Base-by-base conservation (phyloP, 1,284 basidiomycete species). In the Jaminaea rosea region DNA sequence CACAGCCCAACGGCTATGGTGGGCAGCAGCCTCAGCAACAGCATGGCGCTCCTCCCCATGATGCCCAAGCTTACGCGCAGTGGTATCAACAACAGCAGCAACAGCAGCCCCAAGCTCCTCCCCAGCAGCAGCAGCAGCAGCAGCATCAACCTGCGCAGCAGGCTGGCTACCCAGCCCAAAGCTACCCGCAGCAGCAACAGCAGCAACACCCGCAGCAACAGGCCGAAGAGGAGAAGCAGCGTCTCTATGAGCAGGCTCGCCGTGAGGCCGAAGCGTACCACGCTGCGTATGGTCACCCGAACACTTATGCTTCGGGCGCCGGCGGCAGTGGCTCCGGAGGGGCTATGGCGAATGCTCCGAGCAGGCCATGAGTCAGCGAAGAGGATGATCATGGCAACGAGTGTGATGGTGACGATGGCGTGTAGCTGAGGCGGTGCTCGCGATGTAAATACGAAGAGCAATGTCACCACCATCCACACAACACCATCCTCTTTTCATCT, bases 231-330 rank as follows among this genome's bases (percentile, higher is more conserved):
- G 24, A 23, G 41, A 17, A 13, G 41, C 41, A 24, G 47, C 29
- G 23, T 41, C 19, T 9, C 24, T 72, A 58, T 46, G 69, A 72
- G 26, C 51, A 59, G 15, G 69, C 69, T 2, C 45, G 63, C 13
- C 65, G 67, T 7, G 64, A 72, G 46, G 59, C 64, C 37, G 69
- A 70, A 31, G 69, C 62, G 24, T 72, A 58, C 50, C 69, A 72
- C 23, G 39, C 39, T 21, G 39, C 39, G 17, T 42, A 42, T 23
- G 39, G 27, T 17, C 36, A 49, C 19, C 26, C 29, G n/a, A 34
- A 45, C 34, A 36, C 34, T 10, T 36, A 21, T 4, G 23, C 19
- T 42, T 23, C 39, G 2, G 13, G 19, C 24, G 15, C 39, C 39
- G 19, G 39, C 17, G 39, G 39, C 34, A 53, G 53, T 47, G 53